Evolutionary conservation across 768 basidiomycete genomes (phyloP), one percentile per base, ranked within the genome.

Genomic region (Boletus tylopilopsis): DNA sequence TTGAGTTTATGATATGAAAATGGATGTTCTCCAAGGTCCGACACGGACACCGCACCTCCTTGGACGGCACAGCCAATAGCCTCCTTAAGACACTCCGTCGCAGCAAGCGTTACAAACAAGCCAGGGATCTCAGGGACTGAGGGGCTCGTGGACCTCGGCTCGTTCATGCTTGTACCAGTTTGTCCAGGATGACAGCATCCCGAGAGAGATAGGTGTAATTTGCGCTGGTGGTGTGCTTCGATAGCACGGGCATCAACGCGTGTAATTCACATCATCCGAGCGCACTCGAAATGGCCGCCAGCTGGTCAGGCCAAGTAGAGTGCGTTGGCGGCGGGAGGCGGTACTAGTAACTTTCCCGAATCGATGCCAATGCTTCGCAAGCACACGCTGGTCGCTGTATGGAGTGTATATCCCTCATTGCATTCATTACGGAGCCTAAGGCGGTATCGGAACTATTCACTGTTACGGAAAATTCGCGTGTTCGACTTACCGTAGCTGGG

Each of bases 161-260:
- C 42, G 47, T 48, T 52, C 49, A 45, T 46, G 46, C 61, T 57
- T 43, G 57, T 44, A 51, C 55, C 36, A 12, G 44, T 59, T 66
- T 57, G 43, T 43, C 41, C 6, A 36, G 36, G 40, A 50, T 64
- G 54, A 58, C 65, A 67, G 60, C 64, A 67, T 67, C 57, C 64
- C 62, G 64, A 38, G 32, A 38, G 32, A 21, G 51, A 53, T 25
- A 41, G 47, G 44, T 47, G 33, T 45, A 36, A 50, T 51, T 30
- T 43, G 37, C 22, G 45, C 44, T 45, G 42, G 56, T 45, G 43
- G 42, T 42, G 57, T 32, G 53, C 58, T 60, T 55, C 63, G 37
- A 49, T 38, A 36, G 11, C 44, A 63, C 63, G 62, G 62, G 57
- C 51, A 60, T 65, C 58, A 64, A 65, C 35, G 45, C 21, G 27